These are phyloP conservation scores for Rhamnella rubrinervis DNA, from an alignment of 331 rosid species.

Conservation along the genomic window DNA sequence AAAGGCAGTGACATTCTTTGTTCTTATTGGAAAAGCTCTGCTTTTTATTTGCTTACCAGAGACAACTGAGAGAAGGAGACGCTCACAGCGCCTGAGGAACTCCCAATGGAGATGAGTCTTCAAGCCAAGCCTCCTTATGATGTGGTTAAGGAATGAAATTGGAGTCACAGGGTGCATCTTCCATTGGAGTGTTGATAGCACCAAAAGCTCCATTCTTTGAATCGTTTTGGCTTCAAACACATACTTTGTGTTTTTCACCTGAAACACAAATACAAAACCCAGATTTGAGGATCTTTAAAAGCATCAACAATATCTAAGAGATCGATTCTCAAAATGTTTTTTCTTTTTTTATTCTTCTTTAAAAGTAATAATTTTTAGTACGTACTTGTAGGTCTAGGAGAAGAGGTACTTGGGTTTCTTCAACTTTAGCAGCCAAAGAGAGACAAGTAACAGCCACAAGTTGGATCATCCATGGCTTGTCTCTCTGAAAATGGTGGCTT, in stretches of 20 bases:
- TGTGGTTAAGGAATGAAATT: constrained; percentile 73
- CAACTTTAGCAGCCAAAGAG: constrained; percentile 91
- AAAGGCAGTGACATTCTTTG: not conserved
- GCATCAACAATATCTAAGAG: not conserved
- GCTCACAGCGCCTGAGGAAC: constrained; percentile 70
- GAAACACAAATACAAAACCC: constrained; percentile 12
- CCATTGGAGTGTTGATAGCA: constrained; percentile 79
- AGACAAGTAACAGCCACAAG: constrained; percentile 89
- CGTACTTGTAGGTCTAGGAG: constrained; percentile 91
- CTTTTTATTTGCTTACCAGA: constrained; percentile 38
- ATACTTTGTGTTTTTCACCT: constrained; percentile 64
- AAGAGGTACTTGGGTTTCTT: constrained; percentile 81
- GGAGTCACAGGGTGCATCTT: constrained; percentile 96
- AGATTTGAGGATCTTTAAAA: not conserved
- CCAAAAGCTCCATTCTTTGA: constrained; percentile 89
- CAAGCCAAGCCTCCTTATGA: constrained; percentile 73
- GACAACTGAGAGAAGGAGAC: constrained; percentile 64
- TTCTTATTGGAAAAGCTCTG: no score
- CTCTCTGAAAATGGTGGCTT: constrained; percentile 57
- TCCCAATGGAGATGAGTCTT: constrained; percentile 62
- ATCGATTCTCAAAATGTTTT: no score
- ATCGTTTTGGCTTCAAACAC: constrained; percentile 79
- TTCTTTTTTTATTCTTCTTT: not conserved
- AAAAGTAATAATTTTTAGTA: not conserved
- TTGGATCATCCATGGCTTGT: constrained; percentile 84